Percentiles rank a stretch among this genome's conserved stretches.
Conservation (phyloP, 345 rosid species). For the Bruguiera sexangula region DNA sequence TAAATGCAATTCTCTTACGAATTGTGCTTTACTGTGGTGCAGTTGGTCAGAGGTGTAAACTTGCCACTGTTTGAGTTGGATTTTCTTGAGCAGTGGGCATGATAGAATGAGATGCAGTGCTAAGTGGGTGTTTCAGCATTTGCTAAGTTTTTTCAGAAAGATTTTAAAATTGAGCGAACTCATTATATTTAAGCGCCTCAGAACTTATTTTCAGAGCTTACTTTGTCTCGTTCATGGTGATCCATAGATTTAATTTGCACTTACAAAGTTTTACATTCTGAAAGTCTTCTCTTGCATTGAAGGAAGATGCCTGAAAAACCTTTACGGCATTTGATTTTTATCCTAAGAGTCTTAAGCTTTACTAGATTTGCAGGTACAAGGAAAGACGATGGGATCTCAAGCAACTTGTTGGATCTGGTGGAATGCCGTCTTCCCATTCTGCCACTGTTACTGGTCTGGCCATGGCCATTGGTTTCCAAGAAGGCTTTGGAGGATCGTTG, state of each 20-base stretch:
- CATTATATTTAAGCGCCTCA: too few species aligned
- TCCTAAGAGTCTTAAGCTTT: constrained; percentile 40
- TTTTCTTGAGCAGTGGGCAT: background rate
- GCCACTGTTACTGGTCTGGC: constrained; percentile 76
- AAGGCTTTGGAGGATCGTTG: constrained; percentile 64
- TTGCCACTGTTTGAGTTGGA: background rate
- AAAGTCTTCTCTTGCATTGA: background rate
- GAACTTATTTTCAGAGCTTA: too few species aligned
- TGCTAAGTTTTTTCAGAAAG: background rate
- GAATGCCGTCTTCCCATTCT: constrained; percentile 97
- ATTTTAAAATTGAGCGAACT: background rate
- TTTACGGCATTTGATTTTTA: background rate
- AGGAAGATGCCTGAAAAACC: too few species aligned
- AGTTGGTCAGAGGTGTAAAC: background rate
- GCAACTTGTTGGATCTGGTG: constrained; percentile 82
- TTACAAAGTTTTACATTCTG: background rate
- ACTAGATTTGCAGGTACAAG: constrained; percentile 60
- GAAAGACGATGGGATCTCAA: constrained; percentile 69
- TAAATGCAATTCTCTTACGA: background rate
- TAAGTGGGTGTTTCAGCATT: background rate
- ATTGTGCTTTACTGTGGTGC: background rate
- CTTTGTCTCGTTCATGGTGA: background rate
- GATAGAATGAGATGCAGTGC: background rate
- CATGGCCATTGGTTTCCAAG: constrained; percentile 61
- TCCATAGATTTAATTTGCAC: background rate